Evolutionary conservation across 345 rosid species (phyloP).

Genomic region (Cochlearia excelsa): DNA sequence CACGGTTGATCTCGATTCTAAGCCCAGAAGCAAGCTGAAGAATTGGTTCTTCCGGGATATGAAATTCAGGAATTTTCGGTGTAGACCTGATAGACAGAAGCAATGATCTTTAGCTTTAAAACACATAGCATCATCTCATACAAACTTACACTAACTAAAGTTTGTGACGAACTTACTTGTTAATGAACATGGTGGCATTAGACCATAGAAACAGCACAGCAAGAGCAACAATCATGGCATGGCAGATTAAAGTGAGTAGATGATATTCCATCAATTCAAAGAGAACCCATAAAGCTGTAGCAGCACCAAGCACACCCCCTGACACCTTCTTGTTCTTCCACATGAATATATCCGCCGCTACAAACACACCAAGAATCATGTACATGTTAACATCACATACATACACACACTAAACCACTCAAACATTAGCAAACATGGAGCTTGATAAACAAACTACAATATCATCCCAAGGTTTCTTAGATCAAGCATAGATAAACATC

Average conservation of each 20-base stretch:
- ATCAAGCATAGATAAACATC: too few relatives aligned
- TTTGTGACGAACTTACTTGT: constrained; percentile 56
- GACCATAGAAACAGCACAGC: constrained; percentile 70
- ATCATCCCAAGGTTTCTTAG: too few relatives aligned
- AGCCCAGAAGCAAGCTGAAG: constrained; percentile 66
- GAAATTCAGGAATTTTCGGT: constrained; percentile 72
- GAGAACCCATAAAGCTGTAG: constrained; percentile 76
- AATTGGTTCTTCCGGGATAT: constrained; percentile 75
- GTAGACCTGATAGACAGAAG: constrained; percentile 48
- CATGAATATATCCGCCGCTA: constrained; percentile 74
- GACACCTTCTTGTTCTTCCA: constrained; percentile 44
- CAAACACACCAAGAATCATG: constrained; percentile 3
- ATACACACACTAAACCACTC: too few relatives aligned
- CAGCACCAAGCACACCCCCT: constrained; percentile 74
- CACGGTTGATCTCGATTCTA: constrained; percentile 69
- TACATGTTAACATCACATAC: too few relatives aligned
- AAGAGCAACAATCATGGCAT: constrained; percentile 35
- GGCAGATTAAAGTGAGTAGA: constrained; percentile 76
- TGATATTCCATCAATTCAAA: constrained; percentile 31
- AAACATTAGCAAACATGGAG: constrained; percentile 3
- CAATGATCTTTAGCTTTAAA: constrained; percentile 27
- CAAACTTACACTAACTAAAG: not conserved
- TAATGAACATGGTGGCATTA: constrained; percentile 74
- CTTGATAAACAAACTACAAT: constrained; percentile 10
- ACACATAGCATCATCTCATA: constrained; percentile 29